Conservation (phyloP, 2,329 filamentous ascomycete species). For the Hymenotorrendiella dingleyae region DNA sequence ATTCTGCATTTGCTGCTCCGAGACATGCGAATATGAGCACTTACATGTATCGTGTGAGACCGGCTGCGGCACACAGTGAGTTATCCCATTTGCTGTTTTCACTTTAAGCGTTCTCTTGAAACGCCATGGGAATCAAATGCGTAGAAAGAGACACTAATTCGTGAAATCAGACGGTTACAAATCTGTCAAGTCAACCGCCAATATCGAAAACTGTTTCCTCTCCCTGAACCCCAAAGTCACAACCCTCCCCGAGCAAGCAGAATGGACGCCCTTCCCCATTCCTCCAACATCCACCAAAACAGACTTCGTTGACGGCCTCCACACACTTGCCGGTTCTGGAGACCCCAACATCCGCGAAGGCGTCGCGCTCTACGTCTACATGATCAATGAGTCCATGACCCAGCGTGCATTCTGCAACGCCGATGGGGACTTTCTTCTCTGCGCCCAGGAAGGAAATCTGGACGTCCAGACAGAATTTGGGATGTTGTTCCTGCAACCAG, state of each 20-base stretch:
- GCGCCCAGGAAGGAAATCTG: slow-evolving; percentile 50
- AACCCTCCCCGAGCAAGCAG: slow-evolving; percentile 40
- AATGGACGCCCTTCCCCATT: slow-evolving; percentile 39
- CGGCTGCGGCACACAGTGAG: slow-evolving; percentile 36
- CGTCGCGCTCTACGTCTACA: slow-evolving; percentile 43
- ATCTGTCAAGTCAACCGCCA: slow-evolving; percentile 43
- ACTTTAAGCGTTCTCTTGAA: too few relatives aligned
- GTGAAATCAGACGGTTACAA: slow-evolving; percentile 43
- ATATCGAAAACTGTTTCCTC: slow-evolving; percentile 66
- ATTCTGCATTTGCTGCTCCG: slow-evolving; percentile 38
- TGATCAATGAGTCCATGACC: slow-evolving; percentile 41
- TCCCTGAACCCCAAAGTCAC: slow-evolving; percentile 40
- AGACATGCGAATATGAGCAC: slow-evolving; percentile 37
- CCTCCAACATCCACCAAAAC: slow-evolving; percentile 37
- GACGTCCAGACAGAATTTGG: slow-evolving; percentile 55
- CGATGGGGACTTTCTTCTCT: slow-evolving; percentile 60
- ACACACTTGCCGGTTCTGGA: slow-evolving; percentile 42
- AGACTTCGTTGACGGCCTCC: slow-evolving; percentile 44
- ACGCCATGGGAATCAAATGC: too few relatives aligned
- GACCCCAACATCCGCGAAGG: slow-evolving; percentile 45
- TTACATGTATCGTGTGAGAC: slow-evolving; percentile 39
- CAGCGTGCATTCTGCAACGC: slow-evolving; percentile 43
- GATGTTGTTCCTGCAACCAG: slow-evolving; percentile 51
- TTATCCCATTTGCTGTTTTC: slow-evolving; percentile 18
- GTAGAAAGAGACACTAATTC: background rate